Evolutionary conservation across 495 filamentous ascomycete genomes (phyloP).

Genomic region (Thermochaetoides thermophila): DNA sequence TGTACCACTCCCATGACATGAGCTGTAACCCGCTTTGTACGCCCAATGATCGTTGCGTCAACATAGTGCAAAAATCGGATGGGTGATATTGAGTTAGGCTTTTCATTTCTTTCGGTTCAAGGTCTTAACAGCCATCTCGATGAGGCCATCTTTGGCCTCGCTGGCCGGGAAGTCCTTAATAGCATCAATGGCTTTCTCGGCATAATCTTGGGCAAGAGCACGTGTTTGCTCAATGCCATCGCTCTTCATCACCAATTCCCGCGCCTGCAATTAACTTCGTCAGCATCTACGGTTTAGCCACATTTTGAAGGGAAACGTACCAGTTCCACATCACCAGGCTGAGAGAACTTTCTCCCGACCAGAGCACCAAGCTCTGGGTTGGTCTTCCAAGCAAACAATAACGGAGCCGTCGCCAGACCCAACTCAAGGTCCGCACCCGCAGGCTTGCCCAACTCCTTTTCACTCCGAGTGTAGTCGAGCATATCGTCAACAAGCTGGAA

Average conservation of each 20-base stretch:
- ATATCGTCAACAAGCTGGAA: slow-evolving; percentile 99
- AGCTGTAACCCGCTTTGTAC: not conserved
- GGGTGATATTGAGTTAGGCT: not conserved
- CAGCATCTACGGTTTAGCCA: not conserved
- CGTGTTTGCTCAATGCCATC: slow-evolving; percentile 83
- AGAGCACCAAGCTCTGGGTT: slow-evolving; percentile 71
- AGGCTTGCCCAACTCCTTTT: slow-evolving; percentile 78
- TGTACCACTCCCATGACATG: not conserved
- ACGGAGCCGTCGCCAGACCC: slow-evolving; percentile 85
- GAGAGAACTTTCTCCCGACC: slow-evolving; percentile 79
- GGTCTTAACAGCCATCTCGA: slow-evolving; percentile 88
- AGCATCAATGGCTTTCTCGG: slow-evolving; percentile 70
- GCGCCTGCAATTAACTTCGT: no score
- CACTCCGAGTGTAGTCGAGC: slow-evolving; percentile 86
- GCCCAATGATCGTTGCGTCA: not conserved
- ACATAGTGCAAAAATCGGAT: not conserved
- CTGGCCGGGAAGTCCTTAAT: slow-evolving; percentile 73
- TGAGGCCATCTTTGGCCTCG: slow-evolving; percentile 78
- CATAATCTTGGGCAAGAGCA: slow-evolving; percentile 77
- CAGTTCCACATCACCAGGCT: slow-evolving; percentile 68
- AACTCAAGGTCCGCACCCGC: slow-evolving; percentile 88
- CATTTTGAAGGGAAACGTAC: slow-evolving; percentile 32
- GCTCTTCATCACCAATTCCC: slow-evolving; percentile 66
- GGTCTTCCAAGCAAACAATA: slow-evolving; percentile 92
- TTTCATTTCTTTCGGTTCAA: slow-evolving; percentile 72